A percentile compares a stretch with the other conserved stretches of the same genome.
phyloP scores from a whole-genome alignment of 2,329 filamentous ascomycete species.

The Neoarthrinium moseri region DNA sequence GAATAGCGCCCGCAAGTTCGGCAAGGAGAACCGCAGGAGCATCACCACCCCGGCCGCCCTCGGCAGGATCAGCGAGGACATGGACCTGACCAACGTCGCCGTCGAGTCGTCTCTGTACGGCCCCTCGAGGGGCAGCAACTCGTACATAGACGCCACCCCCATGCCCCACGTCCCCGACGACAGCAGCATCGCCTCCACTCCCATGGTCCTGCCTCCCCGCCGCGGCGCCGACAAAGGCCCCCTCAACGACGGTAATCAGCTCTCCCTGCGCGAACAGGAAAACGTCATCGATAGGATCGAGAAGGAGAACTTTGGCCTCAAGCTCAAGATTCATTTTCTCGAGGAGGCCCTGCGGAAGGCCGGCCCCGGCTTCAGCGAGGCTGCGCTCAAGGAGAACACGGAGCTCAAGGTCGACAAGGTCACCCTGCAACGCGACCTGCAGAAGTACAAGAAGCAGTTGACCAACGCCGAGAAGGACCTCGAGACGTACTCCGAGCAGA shows the following conservation, averaged over 20 bases:
- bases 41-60: conserved; percentile 70
- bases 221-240: conserved; percentile 63
- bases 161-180: conserved; percentile 75
- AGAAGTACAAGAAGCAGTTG: conserved; percentile 82
- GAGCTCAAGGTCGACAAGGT: conserved; percentile 90
- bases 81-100: conserved; percentile 67
- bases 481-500: conserved; percentile 77
- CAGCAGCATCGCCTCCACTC: conserved; percentile 81
- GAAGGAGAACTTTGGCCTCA: conserved; percentile 97
- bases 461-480: conserved; percentile 81
- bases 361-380: conserved; percentile 86
- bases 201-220: conserved; percentile 68
- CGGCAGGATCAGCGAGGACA: conserved; percentile 65
- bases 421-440: conserved; percentile 84
- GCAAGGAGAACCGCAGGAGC: conserved; percentile 60
- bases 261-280: conserved; percentile 92
- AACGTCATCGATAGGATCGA: conserved; percentile 94
- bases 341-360: conserved; percentile 86
- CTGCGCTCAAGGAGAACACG: conserved; percentile 89
- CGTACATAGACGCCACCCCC: conserved; percentile 68
- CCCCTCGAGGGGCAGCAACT: conserved; percentile 55
- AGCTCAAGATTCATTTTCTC: conserved; percentile 95
- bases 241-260: conserved; percentile 81
- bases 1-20: conserved; percentile 66
- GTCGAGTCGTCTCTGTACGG: conserved; percentile 73